Conservation (phyloP, 2,329 filamentous ascomycete species). For the Fusarium proliferatum region DNA sequence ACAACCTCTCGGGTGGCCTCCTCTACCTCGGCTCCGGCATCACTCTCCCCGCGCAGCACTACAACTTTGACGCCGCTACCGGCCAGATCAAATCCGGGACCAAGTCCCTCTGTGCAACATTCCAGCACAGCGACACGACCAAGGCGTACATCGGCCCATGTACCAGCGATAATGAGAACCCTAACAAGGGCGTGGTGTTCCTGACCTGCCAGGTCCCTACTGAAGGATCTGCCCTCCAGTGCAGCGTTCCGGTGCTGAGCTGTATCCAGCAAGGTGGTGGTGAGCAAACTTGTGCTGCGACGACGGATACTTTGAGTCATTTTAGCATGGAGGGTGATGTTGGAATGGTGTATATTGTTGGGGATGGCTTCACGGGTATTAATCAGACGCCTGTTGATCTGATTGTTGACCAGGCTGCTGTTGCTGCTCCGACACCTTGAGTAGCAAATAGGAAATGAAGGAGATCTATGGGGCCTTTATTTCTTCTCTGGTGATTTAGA, state of each 20-base stretch:
- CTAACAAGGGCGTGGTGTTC: neutral
- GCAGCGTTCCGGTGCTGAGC: neutral
- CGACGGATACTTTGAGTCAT: neutral
- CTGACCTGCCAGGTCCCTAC: neutral
- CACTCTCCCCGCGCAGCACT: neutral
- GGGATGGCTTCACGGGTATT: neutral
- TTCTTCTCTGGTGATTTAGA: no score
- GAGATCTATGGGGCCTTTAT: no score
- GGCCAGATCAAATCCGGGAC: neutral
- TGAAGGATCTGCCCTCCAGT: neutral
- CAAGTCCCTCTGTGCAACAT: neutral
- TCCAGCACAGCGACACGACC: neutral
- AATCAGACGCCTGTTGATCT: neutral
- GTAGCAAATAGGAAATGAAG: neutral
- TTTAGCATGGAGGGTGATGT: neutral
- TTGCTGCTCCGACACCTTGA: neutral
- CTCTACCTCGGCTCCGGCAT: neutral
- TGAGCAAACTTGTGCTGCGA: neutral
- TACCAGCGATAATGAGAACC: neutral
- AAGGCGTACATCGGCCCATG: neutral
- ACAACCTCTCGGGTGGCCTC: no score
- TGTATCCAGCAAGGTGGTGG: neutral
- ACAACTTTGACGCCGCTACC: neutral
- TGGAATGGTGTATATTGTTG: neutral
- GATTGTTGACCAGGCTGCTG: neutral